Evolutionary conservation across 495 filamentous ascomycete species (phyloP).

Genomic region (Hyaloscypha finlandica): DNA sequence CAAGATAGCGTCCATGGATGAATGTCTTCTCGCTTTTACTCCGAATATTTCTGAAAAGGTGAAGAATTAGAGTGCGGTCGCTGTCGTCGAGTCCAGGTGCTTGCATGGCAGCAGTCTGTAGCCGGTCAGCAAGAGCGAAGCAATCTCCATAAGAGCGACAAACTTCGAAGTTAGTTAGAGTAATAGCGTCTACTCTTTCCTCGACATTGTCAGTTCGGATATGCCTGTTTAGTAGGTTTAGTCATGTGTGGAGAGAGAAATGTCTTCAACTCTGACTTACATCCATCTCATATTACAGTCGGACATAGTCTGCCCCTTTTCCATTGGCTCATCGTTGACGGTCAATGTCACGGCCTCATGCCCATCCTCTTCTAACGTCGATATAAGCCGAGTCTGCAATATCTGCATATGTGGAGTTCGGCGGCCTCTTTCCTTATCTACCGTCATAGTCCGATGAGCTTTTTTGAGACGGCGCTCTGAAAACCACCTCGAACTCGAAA

Average conservation of each 20-base stretch:
- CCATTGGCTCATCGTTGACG: background rate
- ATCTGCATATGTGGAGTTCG: background rate
- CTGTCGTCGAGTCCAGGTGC: background rate
- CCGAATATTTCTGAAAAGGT: background rate
- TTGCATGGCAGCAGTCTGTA: background rate
- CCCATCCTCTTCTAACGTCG: background rate
- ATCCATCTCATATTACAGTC: conserved; percentile 1
- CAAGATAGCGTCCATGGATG: background rate
- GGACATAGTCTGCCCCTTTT: background rate
- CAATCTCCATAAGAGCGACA: background rate
- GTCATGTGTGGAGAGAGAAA: background rate
- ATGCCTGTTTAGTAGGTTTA: background rate
- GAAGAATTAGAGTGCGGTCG: background rate
- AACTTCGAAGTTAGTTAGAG: background rate
- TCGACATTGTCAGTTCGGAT: background rate
- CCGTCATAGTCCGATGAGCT: background rate
- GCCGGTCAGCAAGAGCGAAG: background rate
- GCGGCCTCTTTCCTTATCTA: background rate
- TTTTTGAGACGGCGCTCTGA: background rate
- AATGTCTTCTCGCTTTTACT: background rate
- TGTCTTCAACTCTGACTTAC: background rate
- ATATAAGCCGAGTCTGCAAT: background rate
- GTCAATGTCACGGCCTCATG: background rate
- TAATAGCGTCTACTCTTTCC: background rate
- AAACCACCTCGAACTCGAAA: background rate